Base-by-base conservation (phyloP, 345 rosid genomes). In the Arabis alpina region DNA sequence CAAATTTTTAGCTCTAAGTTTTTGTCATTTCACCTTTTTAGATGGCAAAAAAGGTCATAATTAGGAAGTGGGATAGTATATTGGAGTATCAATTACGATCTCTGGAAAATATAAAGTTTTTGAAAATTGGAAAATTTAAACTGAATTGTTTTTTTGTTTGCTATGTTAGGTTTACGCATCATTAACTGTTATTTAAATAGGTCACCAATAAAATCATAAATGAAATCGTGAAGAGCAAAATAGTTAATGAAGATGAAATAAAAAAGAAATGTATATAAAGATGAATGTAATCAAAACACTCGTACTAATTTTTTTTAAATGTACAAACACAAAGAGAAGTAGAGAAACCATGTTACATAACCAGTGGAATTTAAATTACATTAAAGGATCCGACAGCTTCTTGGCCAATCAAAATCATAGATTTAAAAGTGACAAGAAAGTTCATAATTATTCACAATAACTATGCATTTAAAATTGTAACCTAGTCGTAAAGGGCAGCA, bases 331-430 rank as follows among this genome's bases (percentile, higher is more conserved):
- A 19, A 19, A 19, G 23, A 19, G 23, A 19, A 19, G 23, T 19
- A 19, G 23, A 19, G 23, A 19, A 19, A 0, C 39, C 45, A 61
- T 44, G 54, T 45, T 69, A 49, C 23, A 51, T 48, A 65, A 37
- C 52, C 23, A 55, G 53, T 15, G 50, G 50, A 48, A 10, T n/a
- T 32, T 6, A 73, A 56, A 23, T 9, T 23, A 59, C 42, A 74
- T 66, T 52, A 44, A 36, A 43, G 56, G 42, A 60, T 52, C 72
- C 68, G 78, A 74, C 68, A 74, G 34, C 42, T 60, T 52, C 32
- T 11, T 44, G 63, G 43, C 56, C 68, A 60, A 60, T 74, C 73
- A 60, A 74, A 15, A 67, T 67, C 78, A 52, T 2, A 16, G 19
- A 27, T 3, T 52, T 67, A 52, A 52, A 66, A 52, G 56, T 36